Conservation (phyloP, 2,329 filamentous ascomycete genomes). For the Graphilbum fragrans region DNA sequence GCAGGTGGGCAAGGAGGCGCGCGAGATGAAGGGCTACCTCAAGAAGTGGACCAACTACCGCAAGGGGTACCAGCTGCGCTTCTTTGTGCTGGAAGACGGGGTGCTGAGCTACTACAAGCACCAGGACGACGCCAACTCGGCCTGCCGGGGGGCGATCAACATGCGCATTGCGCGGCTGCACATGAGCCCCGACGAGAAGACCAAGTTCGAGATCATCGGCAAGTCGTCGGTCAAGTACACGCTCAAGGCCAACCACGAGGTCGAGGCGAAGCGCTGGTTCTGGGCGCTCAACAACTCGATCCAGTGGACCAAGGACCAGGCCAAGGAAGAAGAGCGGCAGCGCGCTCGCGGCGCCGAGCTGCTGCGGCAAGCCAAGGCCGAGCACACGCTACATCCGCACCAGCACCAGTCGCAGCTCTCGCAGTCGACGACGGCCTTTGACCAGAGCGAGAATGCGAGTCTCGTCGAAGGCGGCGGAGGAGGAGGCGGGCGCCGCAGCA, state of each 20-base stretch:
- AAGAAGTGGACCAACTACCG: conserved; percentile 99
- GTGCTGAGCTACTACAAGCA: conserved; percentile 99
- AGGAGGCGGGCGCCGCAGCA: conserved; percentile 18
- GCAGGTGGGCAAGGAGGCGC: conserved; percentile 68
- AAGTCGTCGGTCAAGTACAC: conserved; percentile 99
- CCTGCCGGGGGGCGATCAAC: conserved; percentile 94
- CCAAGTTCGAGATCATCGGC: conserved; percentile 92
- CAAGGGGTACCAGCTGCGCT: conserved; percentile 88
- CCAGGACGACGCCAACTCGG: conserved; percentile 91
- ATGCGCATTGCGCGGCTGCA: conserved; percentile 92
- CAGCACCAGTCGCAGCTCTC: conserved; percentile 19
- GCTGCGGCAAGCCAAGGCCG: conserved; percentile 66
- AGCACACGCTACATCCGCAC: conserved; percentile 20
- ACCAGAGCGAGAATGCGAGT: conserved; percentile 40
- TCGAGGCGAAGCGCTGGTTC: conserved; percentile 97
- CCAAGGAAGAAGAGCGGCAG: conserved; percentile 74
- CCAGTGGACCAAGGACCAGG: conserved; percentile 96
- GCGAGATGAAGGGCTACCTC: conserved; percentile 96
- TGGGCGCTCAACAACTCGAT: conserved; percentile 99
- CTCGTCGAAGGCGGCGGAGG: conserved; percentile 23
- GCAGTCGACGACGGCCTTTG: conserved; percentile 32
- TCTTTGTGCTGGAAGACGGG: conserved; percentile 96
- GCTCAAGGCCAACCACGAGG: conserved; percentile 92
- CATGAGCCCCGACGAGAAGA: conserved; percentile 96
- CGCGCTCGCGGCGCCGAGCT: conserved; percentile 63